Evolutionary conservation across 306 rosid genomes (phyloP), one percentile per base, ranked within the genome.

Genomic region (Coriaria nepalensis): DNA sequence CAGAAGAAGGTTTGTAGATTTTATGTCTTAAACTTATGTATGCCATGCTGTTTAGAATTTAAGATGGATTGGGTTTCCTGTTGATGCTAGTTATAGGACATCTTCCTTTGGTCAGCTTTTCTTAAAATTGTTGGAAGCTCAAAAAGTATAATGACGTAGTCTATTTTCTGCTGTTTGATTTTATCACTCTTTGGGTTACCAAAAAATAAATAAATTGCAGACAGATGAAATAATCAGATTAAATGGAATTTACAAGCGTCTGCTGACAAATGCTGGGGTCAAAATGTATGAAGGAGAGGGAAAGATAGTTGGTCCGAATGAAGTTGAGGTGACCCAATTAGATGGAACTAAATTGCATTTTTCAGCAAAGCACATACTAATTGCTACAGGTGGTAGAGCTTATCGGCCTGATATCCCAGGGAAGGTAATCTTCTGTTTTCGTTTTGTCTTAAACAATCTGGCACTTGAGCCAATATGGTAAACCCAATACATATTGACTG

Each of bases 381-480:
- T 90, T 79, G 83, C 97, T 49, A 90, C 97, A 68, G 97, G 97
- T 5, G 38, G 94, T 59, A 77, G 95, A 74, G 97, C 97, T 51
- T 80, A 70, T 6, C 63, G 77, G 53, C 71, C 80, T 47, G 55
- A 64, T 66, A 84, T 90, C 77, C 95, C 95, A 44, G 97, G 97
- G 49, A 70, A 81, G 87, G 97, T 90, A 61, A 43, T n/a, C 33
- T 4, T 58, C 6, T 7, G 5, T 9, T 5, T n/a, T 4, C 3
- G 29, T 20, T 20, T 20, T 20, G 29, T 20, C 1, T 20, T 20
- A 20, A 20, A 20, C 29, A 20, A 20, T 1, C 29, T 20, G 29
- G 3, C 29, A 20, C 29, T 20, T 20, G 29, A 20, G 29, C 29
- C 29, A 20, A 20, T 1, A 20, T 20, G 29, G 29, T 20, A 20